These are phyloP conservation scores for Brassica nigra DNA, from an alignment of 345 rosid genomes.

Conservation along the genomic window DNA sequence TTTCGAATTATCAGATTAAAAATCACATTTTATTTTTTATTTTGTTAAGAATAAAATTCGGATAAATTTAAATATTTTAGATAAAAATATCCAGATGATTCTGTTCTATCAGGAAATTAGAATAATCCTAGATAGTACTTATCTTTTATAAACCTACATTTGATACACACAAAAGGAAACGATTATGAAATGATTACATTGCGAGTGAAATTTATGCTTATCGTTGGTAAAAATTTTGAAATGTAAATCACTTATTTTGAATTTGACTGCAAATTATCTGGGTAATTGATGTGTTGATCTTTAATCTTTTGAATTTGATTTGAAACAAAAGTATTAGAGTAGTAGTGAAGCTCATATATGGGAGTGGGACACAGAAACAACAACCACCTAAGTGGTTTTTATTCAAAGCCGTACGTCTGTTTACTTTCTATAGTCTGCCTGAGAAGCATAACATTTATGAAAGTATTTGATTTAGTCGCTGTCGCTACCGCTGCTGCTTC, in stretches of 20 bases:
- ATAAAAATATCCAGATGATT: too few species aligned
- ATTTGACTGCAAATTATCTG: background rate
- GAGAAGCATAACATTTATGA: background rate
- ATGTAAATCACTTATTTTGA: background rate
- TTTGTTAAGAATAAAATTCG: too few species aligned
- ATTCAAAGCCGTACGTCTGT: background rate
- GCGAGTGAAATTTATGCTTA: background rate
- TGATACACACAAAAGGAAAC: background rate
- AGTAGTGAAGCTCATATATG: conserved; percentile 6
- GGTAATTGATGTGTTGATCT: background rate
- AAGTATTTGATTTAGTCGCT: conserved; percentile 27
- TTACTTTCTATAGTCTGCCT: conserved; percentile 2
- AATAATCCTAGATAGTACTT: too few species aligned
- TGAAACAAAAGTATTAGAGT: background rate
- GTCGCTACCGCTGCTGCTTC: conserved; percentile 35
- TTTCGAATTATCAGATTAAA: too few species aligned
- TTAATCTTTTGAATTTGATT: background rate
- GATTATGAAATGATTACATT: background rate
- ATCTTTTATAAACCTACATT: too few species aligned
- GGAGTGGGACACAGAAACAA: conserved; percentile 24
- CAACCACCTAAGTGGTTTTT: conserved; percentile 25
- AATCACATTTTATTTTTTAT: too few species aligned
- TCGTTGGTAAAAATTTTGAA: background rate
- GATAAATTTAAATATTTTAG: too few species aligned
- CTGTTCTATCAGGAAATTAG: too few species aligned